phyloP scores from a whole-genome alignment of 768 basidiomycete species.

The Panaeolus papilionaceus region DNA sequence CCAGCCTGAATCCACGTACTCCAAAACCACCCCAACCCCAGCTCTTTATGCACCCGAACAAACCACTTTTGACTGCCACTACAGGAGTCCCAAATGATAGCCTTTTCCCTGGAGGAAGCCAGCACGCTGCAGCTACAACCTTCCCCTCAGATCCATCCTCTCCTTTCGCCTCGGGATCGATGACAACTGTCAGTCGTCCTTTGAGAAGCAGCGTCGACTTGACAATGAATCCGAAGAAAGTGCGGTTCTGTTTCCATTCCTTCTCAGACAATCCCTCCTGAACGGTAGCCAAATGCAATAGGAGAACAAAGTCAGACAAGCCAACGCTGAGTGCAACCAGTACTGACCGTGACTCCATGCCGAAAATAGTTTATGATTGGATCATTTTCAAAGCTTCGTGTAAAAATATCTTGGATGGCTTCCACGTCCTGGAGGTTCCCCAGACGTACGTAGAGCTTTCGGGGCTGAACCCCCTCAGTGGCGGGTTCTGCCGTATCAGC shows the following conservation, averaged over 20 bases:
- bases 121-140: neutral
- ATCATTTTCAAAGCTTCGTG: slow-evolving; percentile 7
- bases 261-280: neutral
- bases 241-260: neutral
- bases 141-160: neutral
- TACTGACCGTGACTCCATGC: neutral
- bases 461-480: neutral
- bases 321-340: neutral
- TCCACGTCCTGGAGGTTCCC: neutral
- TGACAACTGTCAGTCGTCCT: neutral
- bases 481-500: neutral
- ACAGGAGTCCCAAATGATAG: neutral
- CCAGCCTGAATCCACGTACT: neutral
- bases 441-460: neutral
- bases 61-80: neutral
- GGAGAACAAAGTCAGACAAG: neutral
- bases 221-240: neutral
- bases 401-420: neutral
- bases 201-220: neutral
- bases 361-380: slow-evolving; percentile 5
- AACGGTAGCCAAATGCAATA: neutral
- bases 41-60: neutral
- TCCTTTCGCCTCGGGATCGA: neutral
- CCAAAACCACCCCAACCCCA: neutral
- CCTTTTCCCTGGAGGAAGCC: neutral